Base-by-base conservation (phyloP, 495 filamentous ascomycete species). In the Poronia punctata region DNA sequence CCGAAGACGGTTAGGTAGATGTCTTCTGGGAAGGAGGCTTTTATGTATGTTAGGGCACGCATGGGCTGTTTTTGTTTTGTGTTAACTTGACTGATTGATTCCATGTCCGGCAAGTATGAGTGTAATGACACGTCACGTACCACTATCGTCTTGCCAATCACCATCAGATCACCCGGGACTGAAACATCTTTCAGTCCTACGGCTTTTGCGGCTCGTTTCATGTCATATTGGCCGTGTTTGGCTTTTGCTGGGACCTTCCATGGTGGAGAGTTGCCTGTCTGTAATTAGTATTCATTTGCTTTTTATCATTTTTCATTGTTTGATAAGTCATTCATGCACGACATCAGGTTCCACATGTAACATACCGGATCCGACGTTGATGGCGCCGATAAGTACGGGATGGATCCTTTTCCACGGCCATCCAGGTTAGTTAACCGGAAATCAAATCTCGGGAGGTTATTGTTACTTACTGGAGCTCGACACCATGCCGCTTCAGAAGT, bases 321-420 rank as follows among this genome's bases (percentile, higher is more conserved):
- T n/a, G n/a, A n/a, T n/a, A n/a, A n/a, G n/a, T n/a, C n/a, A n/a
- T n/a, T n/a, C n/a, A n/a, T n/a, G n/a, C n/a, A n/a, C n/a, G n/a
- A 10, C 4, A 14, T 32, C 32, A 12, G 15, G 5, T 11, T 17
- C 42, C 12, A 14, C 16, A 35, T 5, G 7, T 7, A 32, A 55
- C 61, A 35, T 56, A 82, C 78, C 79, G 25, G 74, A 76, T 16
- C 66, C 75, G 19, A 62, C 71, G 48, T 83, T 87, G 48, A 89
- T 74, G 15, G 75, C 84, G 33, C 81, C 82, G n/a, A 89, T 64
- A 50, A 89, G 79, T 32, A 86, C 61, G 10, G 84, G 84, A 48
- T 80, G 68, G 37, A 79, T 72, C 44, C 80, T 85, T 38, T 37
- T n/a, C n/a, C n/a, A n/a, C n/a, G n/a, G n/a, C n/a, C n/a, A n/a